Evolutionary conservation across 176 grass and related monocot genomes (phyloP), one percentile per base, ranked within the genome.

Genomic region (Lolium perenne): DNA sequence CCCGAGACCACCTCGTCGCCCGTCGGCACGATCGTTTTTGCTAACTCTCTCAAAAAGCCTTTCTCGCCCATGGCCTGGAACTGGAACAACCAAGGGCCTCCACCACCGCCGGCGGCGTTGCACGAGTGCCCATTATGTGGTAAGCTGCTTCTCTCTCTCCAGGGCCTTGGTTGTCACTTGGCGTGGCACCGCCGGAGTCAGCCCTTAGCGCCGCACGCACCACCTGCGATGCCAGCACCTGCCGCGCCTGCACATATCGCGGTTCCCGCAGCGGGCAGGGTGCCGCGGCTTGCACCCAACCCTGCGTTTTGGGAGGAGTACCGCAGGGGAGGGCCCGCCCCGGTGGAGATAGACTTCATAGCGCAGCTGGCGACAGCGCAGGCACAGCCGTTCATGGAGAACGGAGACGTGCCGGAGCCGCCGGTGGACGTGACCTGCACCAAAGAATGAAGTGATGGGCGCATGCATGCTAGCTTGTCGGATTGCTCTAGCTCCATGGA

Each of bases 271-370:
- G 32, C 7, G 32, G 32, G 38, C 5, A 38, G 5, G 64, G 7
- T 18, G 4, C 2, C 18, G 17, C 10, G 0, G 21, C 63, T 79
- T 10, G 35, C 51, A 15, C 75, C 50, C 1, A 86, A 79, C 63
- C 10, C 10, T 5, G 38, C 50, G 9, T 79, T 71, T 7, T 79
- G 64, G 84, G 51, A 46, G 76, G 8, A 26, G 32, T 85, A 57
- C 14, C 83, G 32, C 48, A 23, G 3, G 1, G 83, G 84, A 29
- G 51, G 40, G 0, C 29, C 38, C 16, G 38, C 7, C 12, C 64
- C 40, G 1, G 29, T 3, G 61, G 61, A 68, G 48, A 65, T 53
- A 16, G 32, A 78, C 8, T 56, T 78, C 48, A 10, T 85, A 10
- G 3, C 29, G 47, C 32, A 40, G 47, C 21, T 6, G 0, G 41